These are phyloP conservation scores for Solanum sejunctum DNA, from an alignment of 257 asterid species.

Conservation along the genomic window DNA sequence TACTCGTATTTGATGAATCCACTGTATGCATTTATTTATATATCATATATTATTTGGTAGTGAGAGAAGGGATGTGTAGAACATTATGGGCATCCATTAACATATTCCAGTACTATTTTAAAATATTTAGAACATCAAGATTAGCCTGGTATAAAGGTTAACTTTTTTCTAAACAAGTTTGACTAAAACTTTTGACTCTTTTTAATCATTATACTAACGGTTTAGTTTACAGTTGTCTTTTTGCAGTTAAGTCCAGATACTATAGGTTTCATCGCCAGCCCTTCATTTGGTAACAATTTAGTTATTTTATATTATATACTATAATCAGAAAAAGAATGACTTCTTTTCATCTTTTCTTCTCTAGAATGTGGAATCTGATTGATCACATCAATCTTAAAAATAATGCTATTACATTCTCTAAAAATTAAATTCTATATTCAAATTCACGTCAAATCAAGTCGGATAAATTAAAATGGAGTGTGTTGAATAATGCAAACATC, in stretches of 20 bases:
- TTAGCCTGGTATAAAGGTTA: not conserved
- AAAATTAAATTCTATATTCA: not conserved
- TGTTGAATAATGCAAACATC: too few relatives aligned
- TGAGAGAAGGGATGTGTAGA: constrained; percentile 6
- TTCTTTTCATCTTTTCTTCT: not conserved
- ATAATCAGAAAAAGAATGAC: not conserved
- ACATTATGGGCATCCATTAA: constrained; percentile 8
- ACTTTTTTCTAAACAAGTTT: not conserved
- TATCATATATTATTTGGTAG: not conserved
- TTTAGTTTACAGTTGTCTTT: not conserved
- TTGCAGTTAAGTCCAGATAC: not conserved
- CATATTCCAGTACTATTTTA: not conserved
- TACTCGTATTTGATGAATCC: not conserved
- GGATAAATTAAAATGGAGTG: not conserved
- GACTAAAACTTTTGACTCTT: constrained; percentile 10
- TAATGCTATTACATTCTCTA: too few relatives aligned
- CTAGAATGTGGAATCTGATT: not conserved
- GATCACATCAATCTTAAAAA: not conserved
- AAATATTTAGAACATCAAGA: not conserved
- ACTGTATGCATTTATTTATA: constrained; percentile 3
- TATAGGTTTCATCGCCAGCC: constrained; percentile 6
- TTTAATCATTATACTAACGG: not conserved
- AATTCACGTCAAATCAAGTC: not conserved
- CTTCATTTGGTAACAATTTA: not conserved
- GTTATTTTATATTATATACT: not conserved